These are phyloP conservation scores for Acorus calamus DNA, from an alignment of 106 monocot species.

Conservation along the genomic window DNA sequence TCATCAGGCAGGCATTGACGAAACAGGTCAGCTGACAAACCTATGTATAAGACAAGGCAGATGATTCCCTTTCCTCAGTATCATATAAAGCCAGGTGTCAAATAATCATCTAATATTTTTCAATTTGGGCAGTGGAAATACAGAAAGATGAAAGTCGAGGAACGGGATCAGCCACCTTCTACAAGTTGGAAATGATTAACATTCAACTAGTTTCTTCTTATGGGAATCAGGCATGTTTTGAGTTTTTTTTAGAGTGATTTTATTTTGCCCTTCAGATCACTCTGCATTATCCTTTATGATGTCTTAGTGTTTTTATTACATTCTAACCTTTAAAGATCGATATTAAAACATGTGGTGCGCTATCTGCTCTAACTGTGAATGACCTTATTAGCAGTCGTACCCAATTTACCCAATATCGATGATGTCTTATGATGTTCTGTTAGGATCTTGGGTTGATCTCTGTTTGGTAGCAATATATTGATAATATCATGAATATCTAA, in stretches of 20 bases:
- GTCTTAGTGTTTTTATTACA: too few species aligned
- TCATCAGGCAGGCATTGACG: constrained; percentile 9
- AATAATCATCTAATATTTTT: background rate
- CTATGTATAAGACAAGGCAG: constrained; percentile 8
- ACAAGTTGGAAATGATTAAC: constrained; percentile 73
- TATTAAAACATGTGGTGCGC: too few species aligned
- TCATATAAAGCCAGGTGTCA: background rate
- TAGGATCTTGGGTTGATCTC: too few species aligned
- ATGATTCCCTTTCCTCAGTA: constrained; percentile 3
- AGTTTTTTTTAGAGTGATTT: background rate
- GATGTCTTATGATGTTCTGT: too few species aligned
- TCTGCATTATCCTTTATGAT: background rate
- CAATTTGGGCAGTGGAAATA: constrained; percentile 24
- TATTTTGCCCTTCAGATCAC: background rate
- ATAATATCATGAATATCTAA: too few species aligned
- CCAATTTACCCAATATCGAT: too few species aligned
- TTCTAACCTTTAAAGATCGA: too few species aligned
- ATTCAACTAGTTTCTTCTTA: constrained; percentile 66
- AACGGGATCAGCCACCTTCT: constrained; percentile 43
- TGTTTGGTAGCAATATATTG: too few species aligned
- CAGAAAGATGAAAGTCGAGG: constrained; percentile 27
- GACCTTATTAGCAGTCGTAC: too few species aligned
- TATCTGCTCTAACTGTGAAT: too few species aligned
- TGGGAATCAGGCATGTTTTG: constrained; percentile 62
- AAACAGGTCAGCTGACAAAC: constrained; percentile 2